Base-by-base conservation (phyloP, 768 basidiomycete species). In the Lentinula guzmanii region DNA sequence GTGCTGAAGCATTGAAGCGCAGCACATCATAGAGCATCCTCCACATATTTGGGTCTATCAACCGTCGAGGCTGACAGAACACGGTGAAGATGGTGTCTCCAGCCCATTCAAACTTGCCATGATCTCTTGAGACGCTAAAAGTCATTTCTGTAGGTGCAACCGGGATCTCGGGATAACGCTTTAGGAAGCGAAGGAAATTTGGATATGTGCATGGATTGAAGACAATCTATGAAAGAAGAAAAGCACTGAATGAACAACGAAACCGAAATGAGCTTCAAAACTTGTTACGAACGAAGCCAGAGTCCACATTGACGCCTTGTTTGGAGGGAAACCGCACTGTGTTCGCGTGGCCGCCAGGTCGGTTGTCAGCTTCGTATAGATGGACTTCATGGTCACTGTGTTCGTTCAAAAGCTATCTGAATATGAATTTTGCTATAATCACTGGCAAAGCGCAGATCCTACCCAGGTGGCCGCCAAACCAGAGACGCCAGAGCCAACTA, bases 381-480 rank as follows among this genome's bases (percentile, higher is more conserved):
- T 91, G 86, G 10, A 90, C 89, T 69, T 87, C 84, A 67, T 90
- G 86, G 56, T 86, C 82, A 53, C 86, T 88, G 67, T 85, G 75
- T 66, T 90, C 87, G 64, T 92, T 91, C 62, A 92, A 75, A 16
- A 87, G 77, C 86, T 87, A 31, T n/a, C 24, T 24, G 8, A 41
- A 18, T 8, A 31, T 18, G n/a, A 51, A n/a, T 18, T 41, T 9
- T 2, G 41, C 51, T 57, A n/a, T 21, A 28, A 28, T 28, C 18
- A 39, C 18, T 11, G 8, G 50, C 10, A 13, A 34, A 18, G 39
- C 11, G 7, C 24, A 42, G 46, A 53, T 6, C 31, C 79, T 60
- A 86, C 88, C 89, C 90, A 92, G 9, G 86, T 85, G 13, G 89
- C 86, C 18, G 79, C 86, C 3, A 93, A 79, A n/a, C 90, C 90